Evolutionary conservation across 805 yeast species (phyloP).

Genomic region (Candida coquimbonensis): DNA sequence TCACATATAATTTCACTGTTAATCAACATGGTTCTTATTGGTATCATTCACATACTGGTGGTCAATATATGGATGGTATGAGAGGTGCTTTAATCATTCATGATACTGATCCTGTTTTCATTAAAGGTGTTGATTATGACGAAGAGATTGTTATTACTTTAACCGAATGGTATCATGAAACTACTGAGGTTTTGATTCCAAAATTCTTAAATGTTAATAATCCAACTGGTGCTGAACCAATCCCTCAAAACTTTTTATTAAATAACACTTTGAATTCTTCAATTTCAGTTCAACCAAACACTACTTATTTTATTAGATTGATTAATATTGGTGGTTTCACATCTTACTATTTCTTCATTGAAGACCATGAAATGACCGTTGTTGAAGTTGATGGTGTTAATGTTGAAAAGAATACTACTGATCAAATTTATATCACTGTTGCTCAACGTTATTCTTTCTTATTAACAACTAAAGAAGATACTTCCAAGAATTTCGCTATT

Average conservation of each 20-base stretch:
- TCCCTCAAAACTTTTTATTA: constrained; percentile 73
- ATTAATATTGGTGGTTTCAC: constrained; percentile 88
- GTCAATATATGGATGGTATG: constrained; percentile 43
- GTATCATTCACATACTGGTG: constrained; percentile 47
- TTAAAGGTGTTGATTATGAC: constrained; percentile 48
- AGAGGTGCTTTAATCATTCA: constrained; percentile 50
- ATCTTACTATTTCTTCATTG: constrained; percentile 82
- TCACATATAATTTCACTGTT: constrained; percentile 35
- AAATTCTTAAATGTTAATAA: constrained; percentile 64
- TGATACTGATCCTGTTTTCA: constrained; percentile 53
- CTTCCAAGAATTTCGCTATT: constrained; percentile 69
- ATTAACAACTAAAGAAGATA: constrained; percentile 59
- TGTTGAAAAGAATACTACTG: constrained; percentile 68
- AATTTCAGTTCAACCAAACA: constrained; percentile 77
- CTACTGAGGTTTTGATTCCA: constrained; percentile 40
- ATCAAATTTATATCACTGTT: constrained; percentile 69
- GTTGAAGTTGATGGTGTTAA: constrained; percentile 89
- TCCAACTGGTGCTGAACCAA: constrained; percentile 98
- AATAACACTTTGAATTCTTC: constrained; percentile 76
- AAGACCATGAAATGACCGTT: constrained; percentile 79
- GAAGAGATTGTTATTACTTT: constrained; percentile 67
- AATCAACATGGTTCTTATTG: constrained; percentile 44
- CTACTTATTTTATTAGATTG: constrained; percentile 74
- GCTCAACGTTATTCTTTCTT: constrained; percentile 90
- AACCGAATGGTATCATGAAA: constrained; percentile 83